Percentiles rank a stretch among this genome's conserved stretches.
Evolutionary conservation across 1,139 yeast species (phyloP).

Genomic region (Martiniozyma asiatica): DNA sequence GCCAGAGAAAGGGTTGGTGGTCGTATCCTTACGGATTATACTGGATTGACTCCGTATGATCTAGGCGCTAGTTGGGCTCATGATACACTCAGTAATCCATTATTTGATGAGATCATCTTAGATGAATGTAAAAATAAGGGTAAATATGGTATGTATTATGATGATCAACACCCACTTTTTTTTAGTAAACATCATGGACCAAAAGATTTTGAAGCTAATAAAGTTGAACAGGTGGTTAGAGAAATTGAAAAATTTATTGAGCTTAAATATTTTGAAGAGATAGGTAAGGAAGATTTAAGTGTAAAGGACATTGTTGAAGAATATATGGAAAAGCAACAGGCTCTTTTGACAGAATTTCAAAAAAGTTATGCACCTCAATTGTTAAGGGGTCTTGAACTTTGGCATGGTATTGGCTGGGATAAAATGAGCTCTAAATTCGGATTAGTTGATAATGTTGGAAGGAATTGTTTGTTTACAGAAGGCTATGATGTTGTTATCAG

Average conservation of each 20-base stretch:
- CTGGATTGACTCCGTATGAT: slow-evolving; percentile 37
- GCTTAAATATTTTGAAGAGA: slow-evolving; percentile 35
- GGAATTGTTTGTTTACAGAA: slow-evolving; percentile 54
- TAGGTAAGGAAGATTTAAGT: slow-evolving; percentile 37
- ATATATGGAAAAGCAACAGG: slow-evolving; percentile 35
- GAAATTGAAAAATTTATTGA: slow-evolving; percentile 57
- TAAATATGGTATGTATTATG: slow-evolving; percentile 28
- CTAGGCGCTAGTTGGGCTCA: slow-evolving; percentile 89
- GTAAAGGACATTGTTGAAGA: slow-evolving; percentile 31
- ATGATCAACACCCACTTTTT: slow-evolving; percentile 29
- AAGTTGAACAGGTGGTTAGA: slow-evolving; percentile 34
- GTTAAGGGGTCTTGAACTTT: slow-evolving; percentile 46
- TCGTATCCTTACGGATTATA: slow-evolving; percentile 29
- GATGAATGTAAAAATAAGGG: slow-evolving; percentile 7
- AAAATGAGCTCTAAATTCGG: slow-evolving; percentile 57
- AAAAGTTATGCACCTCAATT: slow-evolving; percentile 34
- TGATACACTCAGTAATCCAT: slow-evolving; percentile 56
- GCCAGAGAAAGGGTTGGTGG: slow-evolving; percentile 55
- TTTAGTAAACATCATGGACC: slow-evolving; percentile 23
- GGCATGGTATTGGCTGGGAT: slow-evolving; percentile 70
- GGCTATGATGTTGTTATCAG: slow-evolving; percentile 45
- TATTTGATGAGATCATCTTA: slow-evolving; percentile 42
- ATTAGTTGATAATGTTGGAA: slow-evolving; percentile 55
- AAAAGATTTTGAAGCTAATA: slow-evolving; percentile 16
- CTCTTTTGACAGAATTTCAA: slow-evolving; percentile 41